A percentile compares a stretch with the other conserved stretches of the same genome.
Evolutionary conservation across 139 green algal genomes (phyloP).

Genomic region (Micromonas commoda): DNA sequence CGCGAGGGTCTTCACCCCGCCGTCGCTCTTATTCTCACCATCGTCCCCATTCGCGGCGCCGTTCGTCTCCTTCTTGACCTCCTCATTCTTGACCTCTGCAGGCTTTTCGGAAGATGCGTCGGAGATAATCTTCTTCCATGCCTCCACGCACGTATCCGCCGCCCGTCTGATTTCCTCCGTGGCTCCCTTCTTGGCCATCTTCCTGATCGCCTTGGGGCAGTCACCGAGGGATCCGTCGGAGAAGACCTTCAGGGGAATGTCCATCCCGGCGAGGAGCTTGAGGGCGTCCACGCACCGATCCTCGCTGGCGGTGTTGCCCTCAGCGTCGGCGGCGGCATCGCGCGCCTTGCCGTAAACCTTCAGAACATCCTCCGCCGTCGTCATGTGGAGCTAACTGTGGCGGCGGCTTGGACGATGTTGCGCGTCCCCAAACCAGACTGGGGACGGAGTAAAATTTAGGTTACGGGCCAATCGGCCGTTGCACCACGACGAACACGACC

Average conservation of each 20-base stretch:
- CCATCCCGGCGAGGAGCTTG: not conserved
- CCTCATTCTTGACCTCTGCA: not conserved
- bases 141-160: not conserved
- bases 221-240: not conserved
- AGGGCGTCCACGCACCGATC: not conserved
- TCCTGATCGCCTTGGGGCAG: constrained; percentile 5
- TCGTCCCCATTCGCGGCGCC: not conserved
- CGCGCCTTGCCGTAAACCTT: not conserved
- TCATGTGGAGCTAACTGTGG: too few relatives aligned
- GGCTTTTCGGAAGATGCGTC: too few relatives aligned
- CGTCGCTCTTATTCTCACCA: not conserved
- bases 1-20: not conserved
- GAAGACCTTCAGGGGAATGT: not conserved
- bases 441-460: too few relatives aligned
- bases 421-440: too few relatives aligned
- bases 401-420: too few relatives aligned
- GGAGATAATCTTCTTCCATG: constrained; percentile 20
- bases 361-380: not conserved
- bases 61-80: not conserved
- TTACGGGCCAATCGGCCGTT: too few relatives aligned
- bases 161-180: not conserved
- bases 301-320: not conserved
- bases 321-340: not conserved
- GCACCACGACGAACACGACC: too few relatives aligned
- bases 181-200: not conserved